Base-by-base conservation (phyloP, 2,329 filamentous ascomycete species). In the Claviceps pusilla region DNA sequence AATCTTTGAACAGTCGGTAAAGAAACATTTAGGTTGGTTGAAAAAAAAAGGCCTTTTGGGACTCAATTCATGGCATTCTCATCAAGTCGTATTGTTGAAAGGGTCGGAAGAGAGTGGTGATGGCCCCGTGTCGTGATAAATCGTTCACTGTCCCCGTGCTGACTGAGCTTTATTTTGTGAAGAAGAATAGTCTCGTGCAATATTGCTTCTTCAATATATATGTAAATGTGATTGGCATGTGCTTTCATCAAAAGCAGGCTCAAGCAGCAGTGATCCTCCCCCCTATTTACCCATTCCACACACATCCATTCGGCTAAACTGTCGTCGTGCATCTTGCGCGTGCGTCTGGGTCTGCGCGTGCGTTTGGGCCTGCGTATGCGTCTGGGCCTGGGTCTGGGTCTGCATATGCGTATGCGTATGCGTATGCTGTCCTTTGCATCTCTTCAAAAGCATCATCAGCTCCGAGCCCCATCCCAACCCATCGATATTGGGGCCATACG, bases 1-100 rank as follows among this genome's bases (percentile, higher is more conserved):
- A 53, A 45, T 45, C 33, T 54, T 52, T 56, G 48, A 56, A 52
- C 39, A 56, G 43, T 29, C 45, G 39, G 55, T 56, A 35, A 35
- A 52, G 33, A 53, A 50, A 35, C 48, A 43, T 53, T 45, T 51
- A 47, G 42, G 41, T 39, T 56, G 33, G 46, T 50, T 55, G 24
- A 28, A 6, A 28, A n/a, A 45, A n/a, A 24, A 49, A 24, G 10
- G 4, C n/a, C 45, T 42, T 53, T 39, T 48, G 31, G 10, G 39
- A 41, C 24, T 24, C n/a, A n/a, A 41, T 41, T 48, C 28, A 56
- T 47, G 42, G 28, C 31, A 52, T 7, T 51, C 7, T n/a, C 4
- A 24, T 39, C 11, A 16, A 51, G 14, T 24, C 11, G 9, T 19
- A 4, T 14, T 28, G 14, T 31, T 43, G 19, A 16, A 28, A 28